These are phyloP conservation scores for Aspergillus fijiensis DNA, from an alignment of 2,329 filamentous ascomycete species.

Conservation along the genomic window DNA sequence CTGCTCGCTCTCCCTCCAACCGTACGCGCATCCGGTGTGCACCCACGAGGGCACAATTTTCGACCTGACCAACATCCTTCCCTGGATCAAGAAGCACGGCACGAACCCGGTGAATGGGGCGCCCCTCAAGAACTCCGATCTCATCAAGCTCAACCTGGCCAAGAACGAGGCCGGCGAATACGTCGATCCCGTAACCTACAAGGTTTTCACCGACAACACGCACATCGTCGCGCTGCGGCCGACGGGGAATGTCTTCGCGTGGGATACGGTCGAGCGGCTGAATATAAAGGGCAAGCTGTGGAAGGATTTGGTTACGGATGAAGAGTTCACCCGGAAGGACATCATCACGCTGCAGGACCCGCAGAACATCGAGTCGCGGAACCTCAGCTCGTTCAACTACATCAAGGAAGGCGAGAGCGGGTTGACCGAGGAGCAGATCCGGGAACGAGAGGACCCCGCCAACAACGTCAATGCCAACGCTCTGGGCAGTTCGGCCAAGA, in stretches of 20 bases:
- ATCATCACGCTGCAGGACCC: constrained; percentile 97
- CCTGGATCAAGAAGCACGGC: constrained; percentile 90
- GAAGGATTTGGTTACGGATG: constrained; percentile 84
- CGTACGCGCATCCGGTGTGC: constrained; percentile 92
- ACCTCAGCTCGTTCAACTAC: constrained; percentile 86
- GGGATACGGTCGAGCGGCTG: constrained; percentile 90
- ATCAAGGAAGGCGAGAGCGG: constrained; percentile 75
- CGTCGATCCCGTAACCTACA: constrained; percentile 95
- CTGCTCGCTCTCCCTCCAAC: constrained; percentile 92
- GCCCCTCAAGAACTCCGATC: constrained; percentile 73
- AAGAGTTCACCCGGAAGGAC: constrained; percentile 82
- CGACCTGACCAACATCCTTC: constrained; percentile 88
- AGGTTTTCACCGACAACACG: constrained; percentile 96
- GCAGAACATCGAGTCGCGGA: constrained; percentile 78
- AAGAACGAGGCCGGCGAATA: constrained; percentile 90
- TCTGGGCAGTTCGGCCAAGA: constrained; percentile 76
- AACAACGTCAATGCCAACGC: constrained; percentile 75
- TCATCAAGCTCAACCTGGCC: constrained; percentile 87
- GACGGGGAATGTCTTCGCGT: constrained; percentile 93
- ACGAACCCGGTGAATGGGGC: constrained; percentile 88
- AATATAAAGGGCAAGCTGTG: constrained; percentile 98
- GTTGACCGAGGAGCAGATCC: constrained; percentile 68
- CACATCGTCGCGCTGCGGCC: constrained; percentile 85
- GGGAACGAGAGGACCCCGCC: constrained; percentile 57
- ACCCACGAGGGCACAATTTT: constrained; percentile 85